Evolutionary conservation across 2,329 filamentous ascomycete species (phyloP).

Genomic region (Gaeumannomyces tritici): DNA sequence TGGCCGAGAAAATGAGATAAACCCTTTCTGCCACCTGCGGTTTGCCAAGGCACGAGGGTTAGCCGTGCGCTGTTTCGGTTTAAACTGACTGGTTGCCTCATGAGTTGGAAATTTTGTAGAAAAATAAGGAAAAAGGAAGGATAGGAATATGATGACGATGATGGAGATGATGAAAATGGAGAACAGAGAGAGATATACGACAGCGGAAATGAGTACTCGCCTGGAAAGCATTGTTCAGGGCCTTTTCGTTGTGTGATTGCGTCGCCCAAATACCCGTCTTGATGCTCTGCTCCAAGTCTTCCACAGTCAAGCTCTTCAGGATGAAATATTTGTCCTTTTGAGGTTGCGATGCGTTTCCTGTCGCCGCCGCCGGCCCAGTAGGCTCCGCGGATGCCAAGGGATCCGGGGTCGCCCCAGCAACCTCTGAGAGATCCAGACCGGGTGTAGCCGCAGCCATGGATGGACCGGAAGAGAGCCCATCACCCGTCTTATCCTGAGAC

Average conservation of each 20-base stretch:
- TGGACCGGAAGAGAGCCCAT: background rate
- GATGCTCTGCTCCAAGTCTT: slow-evolving; percentile 85
- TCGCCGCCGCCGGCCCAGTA: too few relatives aligned
- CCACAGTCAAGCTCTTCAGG: slow-evolving; percentile 82
- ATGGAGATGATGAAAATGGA: background rate
- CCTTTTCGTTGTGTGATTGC: slow-evolving; percentile 84
- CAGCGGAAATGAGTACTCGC: slow-evolving; percentile 32
- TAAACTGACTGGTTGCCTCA: too few relatives aligned
- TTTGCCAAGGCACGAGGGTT: background rate
- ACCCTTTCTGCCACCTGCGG: slow-evolving; percentile 68
- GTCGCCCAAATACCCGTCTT: slow-evolving; percentile 87
- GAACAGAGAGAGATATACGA: background rate
- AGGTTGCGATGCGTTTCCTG: background rate
- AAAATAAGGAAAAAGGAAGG: too few relatives aligned
- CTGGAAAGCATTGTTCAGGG: slow-evolving; percentile 72
- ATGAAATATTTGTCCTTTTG: slow-evolving; percentile 76
- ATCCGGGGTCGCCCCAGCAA: too few relatives aligned
- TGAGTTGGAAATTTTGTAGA: too few relatives aligned
- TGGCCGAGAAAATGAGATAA: slow-evolving; percentile 89
- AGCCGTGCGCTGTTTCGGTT: background rate
- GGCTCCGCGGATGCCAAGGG: background rate
- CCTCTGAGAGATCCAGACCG: background rate
- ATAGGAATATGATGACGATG: too few relatives aligned
- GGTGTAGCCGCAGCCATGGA: background rate
- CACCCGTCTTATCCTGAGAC: slow-evolving; percentile 4